Percentiles rank a stretch among this genome's conserved stretches.
phyloP scores from a whole-genome alignment of 306 rosid genomes.

The Ceratonia siliqua region DNA sequence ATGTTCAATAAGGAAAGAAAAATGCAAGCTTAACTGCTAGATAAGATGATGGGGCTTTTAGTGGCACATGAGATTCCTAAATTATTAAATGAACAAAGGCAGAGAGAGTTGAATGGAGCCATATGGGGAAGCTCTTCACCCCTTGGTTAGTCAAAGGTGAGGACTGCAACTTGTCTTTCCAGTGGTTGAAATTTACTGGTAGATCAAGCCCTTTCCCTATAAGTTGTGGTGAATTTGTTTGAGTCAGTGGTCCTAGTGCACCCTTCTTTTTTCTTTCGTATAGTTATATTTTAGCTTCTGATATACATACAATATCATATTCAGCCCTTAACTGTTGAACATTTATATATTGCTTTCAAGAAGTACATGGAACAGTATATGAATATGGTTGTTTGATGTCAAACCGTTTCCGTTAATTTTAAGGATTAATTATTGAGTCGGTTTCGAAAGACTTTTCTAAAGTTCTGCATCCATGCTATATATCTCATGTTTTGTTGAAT shows the following conservation, averaged over 20 bases:
- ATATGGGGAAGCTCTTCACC: constrained; percentile 58
- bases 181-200: constrained; percentile 4
- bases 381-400: background rate
- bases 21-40: constrained; percentile 23
- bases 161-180: constrained; percentile 37
- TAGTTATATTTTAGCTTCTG: background rate
- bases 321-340: background rate
- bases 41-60: constrained; percentile 44
- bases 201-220: background rate
- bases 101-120: constrained; percentile 44
- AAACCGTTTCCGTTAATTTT: too few species aligned
- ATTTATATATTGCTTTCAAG: constrained; percentile 8
- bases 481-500: too few species aligned
- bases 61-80: constrained; percentile 35
- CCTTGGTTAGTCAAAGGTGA: constrained; percentile 52
- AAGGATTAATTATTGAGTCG: too few species aligned
- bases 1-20: constrained; percentile 42
- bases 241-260: background rate
- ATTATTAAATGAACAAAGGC: constrained; percentile 41
- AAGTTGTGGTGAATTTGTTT: background rate
- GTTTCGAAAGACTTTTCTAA: too few species aligned
- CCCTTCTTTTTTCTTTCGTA: background rate
- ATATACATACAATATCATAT: too few species aligned
- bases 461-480: too few species aligned
- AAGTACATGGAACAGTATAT: background rate